phyloP scores from a whole-genome alignment of 306 rosid genomes.

The Acacia melanoxylon region DNA sequence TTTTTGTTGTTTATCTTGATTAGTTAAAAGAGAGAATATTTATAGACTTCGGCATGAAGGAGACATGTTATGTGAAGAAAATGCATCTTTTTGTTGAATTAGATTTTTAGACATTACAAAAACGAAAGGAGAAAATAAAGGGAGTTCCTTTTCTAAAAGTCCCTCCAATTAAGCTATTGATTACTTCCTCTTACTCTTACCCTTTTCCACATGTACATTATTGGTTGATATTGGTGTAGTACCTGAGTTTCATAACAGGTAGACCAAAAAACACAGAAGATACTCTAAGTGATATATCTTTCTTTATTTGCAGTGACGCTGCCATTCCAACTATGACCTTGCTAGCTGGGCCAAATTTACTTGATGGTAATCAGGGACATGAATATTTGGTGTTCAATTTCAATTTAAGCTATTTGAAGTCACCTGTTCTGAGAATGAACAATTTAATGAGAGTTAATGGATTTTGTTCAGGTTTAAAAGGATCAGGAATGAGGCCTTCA shows the following conservation, averaged over 20 bases:
- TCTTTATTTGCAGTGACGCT: constrained; percentile 32
- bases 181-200: no score
- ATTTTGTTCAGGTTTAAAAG: constrained; percentile 30
- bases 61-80: not conserved
- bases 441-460: not conserved
- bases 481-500: constrained; percentile 20
- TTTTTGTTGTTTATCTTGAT: not conserved
- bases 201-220: no score
- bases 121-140: not conserved
- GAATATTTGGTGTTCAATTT: not conserved
- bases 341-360: constrained; percentile 44
- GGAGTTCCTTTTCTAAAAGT: not conserved
- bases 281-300: not conserved
- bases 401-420: not conserved
- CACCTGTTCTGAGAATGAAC: not conserved
- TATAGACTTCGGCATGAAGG: not conserved
- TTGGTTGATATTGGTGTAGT: constrained; percentile 27
- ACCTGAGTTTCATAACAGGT: constrained; percentile 26
- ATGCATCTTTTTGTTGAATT: not conserved
- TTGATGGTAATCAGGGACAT: constrained; percentile 20
- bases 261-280: not conserved
- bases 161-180: not conserved
- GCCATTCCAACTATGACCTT: constrained; percentile 34
- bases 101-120: not conserved
- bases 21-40: not conserved